Evolutionary conservation across 2,329 filamentous ascomycete genomes (phyloP), one percentile per base, ranked within the genome.

Genomic region (Fusarium sp.): DNA sequence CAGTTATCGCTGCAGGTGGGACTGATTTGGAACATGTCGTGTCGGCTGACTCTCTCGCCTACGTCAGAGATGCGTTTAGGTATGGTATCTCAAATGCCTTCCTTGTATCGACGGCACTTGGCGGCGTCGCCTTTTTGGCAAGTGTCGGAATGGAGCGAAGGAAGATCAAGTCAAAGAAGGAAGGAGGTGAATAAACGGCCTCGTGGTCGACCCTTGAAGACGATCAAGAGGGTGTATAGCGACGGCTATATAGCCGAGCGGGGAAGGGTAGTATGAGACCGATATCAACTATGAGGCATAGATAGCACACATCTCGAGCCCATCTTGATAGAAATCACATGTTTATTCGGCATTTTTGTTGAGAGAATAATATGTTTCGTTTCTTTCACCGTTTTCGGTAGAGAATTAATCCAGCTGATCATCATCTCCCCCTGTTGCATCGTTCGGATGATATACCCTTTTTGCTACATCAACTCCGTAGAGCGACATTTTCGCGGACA

Each of bases 141-240:
- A 74, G 73, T 14, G 39, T 76, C 13, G 63, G 75, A 8, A 73
- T 77, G 68, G 75, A 77, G 41, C 59, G 71, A 35, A 63, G 26
- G 22, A 69, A 56, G 7, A 75, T 77, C 12, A 51, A 62, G 51
- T 61, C 63, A 3, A 74, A 69, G 58, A 62, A 64, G 35, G 63
- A 59, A 22, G 42, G 59, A 56, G 59, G 31, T 42, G 28, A 41
- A 8, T 61, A 7, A 68, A 28, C 5, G 39, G 6, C 31, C 26
- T 8, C 33, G 28, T 44, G 36, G 44, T 41, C 54, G 35, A 26
- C 42, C 26, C 39, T 47, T 39, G n/a, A 24, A 42, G 55, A n/a
- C 14, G 28, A 9, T 22, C 28, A 35, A 17, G 38, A 51, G 33
- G 42, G 17, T 33, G 33, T 56, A 48, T 69, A 55, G 42, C 42